Evolutionary conservation across 2,329 filamentous ascomycete genomes (phyloP).

Genomic region (Botryotinia narcissicola): DNA sequence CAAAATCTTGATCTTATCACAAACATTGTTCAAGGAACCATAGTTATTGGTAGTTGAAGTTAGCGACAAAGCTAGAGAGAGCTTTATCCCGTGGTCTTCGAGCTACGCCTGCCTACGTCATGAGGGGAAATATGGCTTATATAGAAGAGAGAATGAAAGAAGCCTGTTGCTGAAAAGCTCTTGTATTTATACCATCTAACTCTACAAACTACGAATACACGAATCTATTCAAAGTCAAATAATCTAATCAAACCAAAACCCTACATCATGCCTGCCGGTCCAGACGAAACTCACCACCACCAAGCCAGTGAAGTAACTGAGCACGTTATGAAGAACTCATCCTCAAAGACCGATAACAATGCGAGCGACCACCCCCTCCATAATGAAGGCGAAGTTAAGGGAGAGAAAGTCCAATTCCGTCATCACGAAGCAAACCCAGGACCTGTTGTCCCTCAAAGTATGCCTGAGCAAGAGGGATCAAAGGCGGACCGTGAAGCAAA

Average conservation of each 20-base stretch:
- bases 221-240: neutral
- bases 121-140: conserved; percentile 18
- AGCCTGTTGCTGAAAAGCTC: neutral
- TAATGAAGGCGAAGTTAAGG: conserved; percentile 42
- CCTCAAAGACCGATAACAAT: conserved; percentile 40
- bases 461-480: conserved; percentile 57
- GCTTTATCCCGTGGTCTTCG: neutral
- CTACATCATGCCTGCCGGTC: conserved; percentile 41
- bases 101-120: conserved; percentile 15
- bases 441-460: conserved; percentile 53
- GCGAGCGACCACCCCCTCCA: conserved; percentile 41
- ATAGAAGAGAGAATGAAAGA: conserved; percentile 10
- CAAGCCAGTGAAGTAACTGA: conserved; percentile 38
- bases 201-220: neutral
- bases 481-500: conserved; percentile 64
- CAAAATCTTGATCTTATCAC: neutral
- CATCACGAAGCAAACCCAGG: conserved; percentile 57
- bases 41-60: neutral
- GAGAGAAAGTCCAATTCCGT: conserved; percentile 49
- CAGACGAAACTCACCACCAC: conserved; percentile 41
- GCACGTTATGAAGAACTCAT: conserved; percentile 40
- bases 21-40: neutral
- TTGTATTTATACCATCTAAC: neutral
- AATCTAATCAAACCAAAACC: conserved; percentile 13
- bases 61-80: neutral